phyloP scores from a whole-genome alignment of 176 grass and related monocot genomes.

The Calamus simplicifolius region DNA sequence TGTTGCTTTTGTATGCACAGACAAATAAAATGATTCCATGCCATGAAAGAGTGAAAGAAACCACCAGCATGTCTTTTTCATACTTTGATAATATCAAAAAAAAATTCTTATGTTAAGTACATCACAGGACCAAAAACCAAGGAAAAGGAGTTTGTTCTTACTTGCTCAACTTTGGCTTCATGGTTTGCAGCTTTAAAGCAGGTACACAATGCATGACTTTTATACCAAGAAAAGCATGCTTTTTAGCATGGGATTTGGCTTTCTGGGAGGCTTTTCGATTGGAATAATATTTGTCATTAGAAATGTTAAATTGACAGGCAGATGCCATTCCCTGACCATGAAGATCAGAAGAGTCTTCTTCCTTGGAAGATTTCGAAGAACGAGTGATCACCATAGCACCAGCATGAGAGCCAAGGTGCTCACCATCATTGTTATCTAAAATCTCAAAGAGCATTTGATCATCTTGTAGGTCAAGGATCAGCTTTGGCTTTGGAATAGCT shows the following conservation, averaged over 20 bases:
- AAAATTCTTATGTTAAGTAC: too few species aligned
- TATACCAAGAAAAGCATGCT: constrained; percentile 57
- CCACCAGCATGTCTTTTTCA: too few species aligned
- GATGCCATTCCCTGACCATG: constrained; percentile 39
- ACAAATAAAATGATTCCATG: too few species aligned
- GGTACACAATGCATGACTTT: constrained; percentile 86
- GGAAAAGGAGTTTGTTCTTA: constrained; percentile 26
- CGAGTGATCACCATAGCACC: constrained; percentile 71
- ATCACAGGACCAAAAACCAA: not conserved
- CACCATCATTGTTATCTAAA: constrained; percentile 63
- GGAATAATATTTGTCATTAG: constrained; percentile 95
- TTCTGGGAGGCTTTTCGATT: constrained; percentile 71
- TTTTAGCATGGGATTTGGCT: constrained; percentile 87
- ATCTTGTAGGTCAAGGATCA: constrained; percentile 92
- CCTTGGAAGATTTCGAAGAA: constrained; percentile 41
- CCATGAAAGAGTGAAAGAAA: too few species aligned
- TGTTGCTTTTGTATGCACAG: too few species aligned
- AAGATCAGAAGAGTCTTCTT: constrained; percentile 48
- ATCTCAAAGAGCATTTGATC: constrained; percentile 97
- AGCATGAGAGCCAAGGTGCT: constrained; percentile 77
- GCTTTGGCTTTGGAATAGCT: constrained; percentile 60
- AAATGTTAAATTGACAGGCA: constrained; percentile 67
- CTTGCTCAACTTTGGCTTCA: constrained; percentile 81
- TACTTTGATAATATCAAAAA: too few species aligned
- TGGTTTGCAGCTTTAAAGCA: constrained; percentile 86